Evolutionary conservation across 768 basidiomycete genomes (phyloP), one percentile per base, ranked within the genome.

Genomic region (Leccinellum albellum): DNA sequence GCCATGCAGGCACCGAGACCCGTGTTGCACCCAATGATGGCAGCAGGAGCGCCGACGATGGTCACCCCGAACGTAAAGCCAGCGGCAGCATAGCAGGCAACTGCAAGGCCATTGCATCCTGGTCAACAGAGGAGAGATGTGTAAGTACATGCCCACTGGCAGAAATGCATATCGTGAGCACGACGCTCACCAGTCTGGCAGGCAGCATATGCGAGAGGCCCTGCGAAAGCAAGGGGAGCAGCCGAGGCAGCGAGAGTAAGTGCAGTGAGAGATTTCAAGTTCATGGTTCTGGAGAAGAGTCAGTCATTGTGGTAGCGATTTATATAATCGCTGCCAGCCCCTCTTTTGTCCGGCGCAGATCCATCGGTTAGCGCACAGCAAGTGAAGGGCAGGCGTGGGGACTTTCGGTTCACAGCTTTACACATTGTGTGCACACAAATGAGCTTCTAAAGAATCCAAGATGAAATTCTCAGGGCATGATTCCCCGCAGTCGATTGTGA

Each of bases 31-130:
- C 17, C 67, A 3, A 62, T 0, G 50, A 69, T 59, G 23, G 58
- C 65, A 1, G 69, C 59, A 6, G 70, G 71, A 0, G 8, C 67
- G 0, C 1, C 65, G 8, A 59, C 54, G 21, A 67, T 15, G 47
- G 67, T 61, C 2, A 62, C 64, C 0, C 69, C 69, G 6, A 71
- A 73, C 0, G 50, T 51, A 31, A 63, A 66, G 0, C 70, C 65
- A 0, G 71, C 71, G 0, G 28, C 69, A 0, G 56, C 35, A 14
- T 71, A 71, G 12, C 70, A 71, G 3, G 64, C 3, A 0, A 65
- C 64, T 0, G 2, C 67, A 0, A 71, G 29, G 2, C 3, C 8
- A 12, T 73, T 71, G 21, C 70, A 71, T 0, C 70, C 70, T 73
- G 28, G 6, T 0, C 14, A 17, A 48, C 5, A 6, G 35, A 37